These are phyloP conservation scores for Candida khao-thaluensis DNA, from an alignment of 805 yeast species.

Conservation along the genomic window DNA sequence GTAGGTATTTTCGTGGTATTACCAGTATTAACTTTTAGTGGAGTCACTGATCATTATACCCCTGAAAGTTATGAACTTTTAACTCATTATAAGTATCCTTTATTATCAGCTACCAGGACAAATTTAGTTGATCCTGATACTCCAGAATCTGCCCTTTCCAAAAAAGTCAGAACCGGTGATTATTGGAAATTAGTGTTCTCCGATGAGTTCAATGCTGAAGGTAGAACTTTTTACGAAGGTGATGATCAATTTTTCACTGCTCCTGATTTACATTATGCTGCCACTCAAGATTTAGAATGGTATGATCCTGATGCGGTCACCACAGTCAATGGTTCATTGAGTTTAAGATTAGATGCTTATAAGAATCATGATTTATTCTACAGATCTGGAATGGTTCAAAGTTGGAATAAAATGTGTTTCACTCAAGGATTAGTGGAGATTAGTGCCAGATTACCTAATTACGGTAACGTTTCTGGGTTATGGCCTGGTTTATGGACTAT, in stretches of 20 bases:
- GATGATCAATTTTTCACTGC: slow-evolving; percentile 46
- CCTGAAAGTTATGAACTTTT: slow-evolving; percentile 44
- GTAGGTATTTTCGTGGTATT: slow-evolving; percentile 69
- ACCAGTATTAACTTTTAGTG: slow-evolving; percentile 84
- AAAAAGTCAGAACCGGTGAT: slow-evolving; percentile 25
- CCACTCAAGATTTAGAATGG: slow-evolving; percentile 46
- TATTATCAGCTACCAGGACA: slow-evolving; percentile 36
- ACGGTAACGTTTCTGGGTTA: slow-evolving; percentile 37
- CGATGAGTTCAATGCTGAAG: slow-evolving; percentile 45
- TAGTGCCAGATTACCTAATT: slow-evolving; percentile 35
- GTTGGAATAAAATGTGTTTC: slow-evolving; percentile 41
- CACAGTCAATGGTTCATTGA: slow-evolving; percentile 38
- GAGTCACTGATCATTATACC: slow-evolving; percentile 41
- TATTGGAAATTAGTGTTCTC: slow-evolving; percentile 39
- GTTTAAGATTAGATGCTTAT: slow-evolving; percentile 38
- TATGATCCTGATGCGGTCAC: slow-evolving; percentile 44
- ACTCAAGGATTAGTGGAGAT: slow-evolving; percentile 33
- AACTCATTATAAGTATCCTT: slow-evolving; percentile 43
- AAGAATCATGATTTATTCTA: slow-evolving; percentile 35
- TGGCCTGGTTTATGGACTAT: slow-evolving; percentile 46
- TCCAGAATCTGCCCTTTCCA: slow-evolving; percentile 28
- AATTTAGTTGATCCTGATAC: slow-evolving; percentile 42
- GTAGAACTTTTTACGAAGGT: slow-evolving; percentile 43
- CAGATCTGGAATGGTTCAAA: slow-evolving; percentile 41
- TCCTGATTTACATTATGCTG: slow-evolving; percentile 40